A percentile compares a stretch with the other conserved stretches of the same genome.
Evolutionary conservation across 106 monocot genomes (phyloP).

Genomic region (Acanthochlamys bracteata): DNA sequence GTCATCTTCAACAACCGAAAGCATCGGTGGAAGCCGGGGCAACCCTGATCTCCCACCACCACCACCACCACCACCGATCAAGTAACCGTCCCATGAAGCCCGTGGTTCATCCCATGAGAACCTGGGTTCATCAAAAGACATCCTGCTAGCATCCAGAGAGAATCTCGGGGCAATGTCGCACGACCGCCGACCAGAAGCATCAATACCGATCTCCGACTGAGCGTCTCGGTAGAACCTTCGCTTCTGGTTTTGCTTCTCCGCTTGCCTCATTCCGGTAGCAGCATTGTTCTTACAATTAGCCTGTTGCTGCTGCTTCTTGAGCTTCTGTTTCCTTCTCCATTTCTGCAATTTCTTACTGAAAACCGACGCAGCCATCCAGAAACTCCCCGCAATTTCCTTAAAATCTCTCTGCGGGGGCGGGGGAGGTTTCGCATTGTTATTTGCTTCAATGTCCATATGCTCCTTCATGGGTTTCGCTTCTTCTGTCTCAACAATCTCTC

Average conservation of each 20-base stretch:
- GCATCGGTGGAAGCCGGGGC: constrained; percentile 57
- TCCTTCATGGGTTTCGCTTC: constrained; percentile 28
- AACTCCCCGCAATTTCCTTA: background rate
- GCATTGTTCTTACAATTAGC: background rate
- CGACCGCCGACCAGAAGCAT: constrained; percentile 52
- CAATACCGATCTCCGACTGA: constrained; percentile 45
- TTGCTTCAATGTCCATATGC: constrained; percentile 27
- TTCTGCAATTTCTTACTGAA: constrained; percentile 32
- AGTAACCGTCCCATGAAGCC: constrained; percentile 82
- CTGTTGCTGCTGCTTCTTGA: constrained; percentile 14
- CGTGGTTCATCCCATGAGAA: constrained; percentile 67
- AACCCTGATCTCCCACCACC: constrained; percentile 23
- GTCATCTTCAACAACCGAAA: constrained; percentile 60
- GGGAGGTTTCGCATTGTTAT: background rate
- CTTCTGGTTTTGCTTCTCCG: constrained; percentile 7
- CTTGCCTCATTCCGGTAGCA: background rate
- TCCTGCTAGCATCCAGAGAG: constrained; percentile 63
- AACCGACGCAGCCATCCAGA: constrained; percentile 11
- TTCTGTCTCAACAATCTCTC: constrained; percentile 14
- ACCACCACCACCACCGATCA: constrained; percentile 29
- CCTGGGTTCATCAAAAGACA: constrained; percentile 58
- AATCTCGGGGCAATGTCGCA: constrained; percentile 71
- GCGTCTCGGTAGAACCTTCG: constrained; percentile 11
- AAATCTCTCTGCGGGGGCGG: background rate
- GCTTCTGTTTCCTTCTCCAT: constrained; percentile 47